phyloP scores from a whole-genome alignment of 768 basidiomycete genomes.

The Chiua virens region DNA sequence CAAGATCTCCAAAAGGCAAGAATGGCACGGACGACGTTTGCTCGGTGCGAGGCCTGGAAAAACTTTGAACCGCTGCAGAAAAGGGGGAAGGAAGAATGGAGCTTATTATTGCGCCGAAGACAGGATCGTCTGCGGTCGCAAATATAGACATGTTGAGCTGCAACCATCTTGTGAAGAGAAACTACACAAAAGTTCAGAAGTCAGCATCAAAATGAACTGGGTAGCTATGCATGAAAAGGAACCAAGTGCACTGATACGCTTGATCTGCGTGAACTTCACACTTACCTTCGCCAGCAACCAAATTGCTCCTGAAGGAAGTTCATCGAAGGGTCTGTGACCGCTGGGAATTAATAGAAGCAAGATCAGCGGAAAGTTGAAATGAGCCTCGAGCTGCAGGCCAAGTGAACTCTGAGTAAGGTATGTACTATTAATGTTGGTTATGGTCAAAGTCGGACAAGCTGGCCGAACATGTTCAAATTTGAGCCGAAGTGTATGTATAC shows the following conservation, averaged over 20 bases:
- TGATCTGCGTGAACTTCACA: not conserved
- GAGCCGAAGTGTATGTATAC: conserved; percentile 1
- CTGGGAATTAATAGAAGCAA: conserved; percentile 7
- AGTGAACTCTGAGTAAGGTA: not conserved
- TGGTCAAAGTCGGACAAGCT: not conserved
- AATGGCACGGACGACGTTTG: not conserved
- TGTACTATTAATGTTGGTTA: too few relatives aligned
- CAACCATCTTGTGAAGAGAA: not conserved
- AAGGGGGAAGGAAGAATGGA: not conserved
- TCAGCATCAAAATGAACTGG: too few relatives aligned
- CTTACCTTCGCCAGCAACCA: not conserved
- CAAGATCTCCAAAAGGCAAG: not conserved
- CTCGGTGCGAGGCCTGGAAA: not conserved
- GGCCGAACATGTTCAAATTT: conserved; percentile 14
- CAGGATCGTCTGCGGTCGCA: not conserved
- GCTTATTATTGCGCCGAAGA: not conserved
- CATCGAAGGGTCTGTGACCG: not conserved
- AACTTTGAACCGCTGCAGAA: not conserved
- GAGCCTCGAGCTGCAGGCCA: not conserved
- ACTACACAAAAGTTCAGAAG: not conserved
- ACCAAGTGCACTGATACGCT: not conserved
- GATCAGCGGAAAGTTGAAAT: not conserved
- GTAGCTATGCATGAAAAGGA: too few relatives aligned
- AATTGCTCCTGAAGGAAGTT: not conserved
- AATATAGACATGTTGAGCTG: too few relatives aligned